These are phyloP conservation scores for Helianthus tuberosus DNA, from an alignment of 129 eudicot genomes.

Conservation along the genomic window DNA sequence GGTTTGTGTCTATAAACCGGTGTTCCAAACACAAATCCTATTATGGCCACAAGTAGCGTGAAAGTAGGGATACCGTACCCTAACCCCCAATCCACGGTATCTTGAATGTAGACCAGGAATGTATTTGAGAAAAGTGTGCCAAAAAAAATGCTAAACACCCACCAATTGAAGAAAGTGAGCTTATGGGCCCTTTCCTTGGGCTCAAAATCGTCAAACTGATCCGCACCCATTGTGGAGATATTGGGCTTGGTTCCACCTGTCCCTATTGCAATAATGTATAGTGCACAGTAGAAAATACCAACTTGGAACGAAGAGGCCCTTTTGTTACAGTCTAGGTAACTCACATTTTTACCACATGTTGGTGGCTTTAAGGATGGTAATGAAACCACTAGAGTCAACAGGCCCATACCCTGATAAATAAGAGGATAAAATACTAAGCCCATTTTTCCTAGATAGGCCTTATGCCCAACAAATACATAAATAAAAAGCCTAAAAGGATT, in stretches of 20 bases:
- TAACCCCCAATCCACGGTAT: slow-evolving; percentile 55
- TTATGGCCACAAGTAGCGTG: slow-evolving; percentile 47
- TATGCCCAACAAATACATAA: too few species aligned
- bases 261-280: slow-evolving; percentile 68
- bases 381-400: slow-evolving; percentile 59
- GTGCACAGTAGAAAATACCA: slow-evolving; percentile 55
- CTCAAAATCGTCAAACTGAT: slow-evolving; percentile 65
- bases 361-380: slow-evolving; percentile 52
- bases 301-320: slow-evolving; percentile 52
- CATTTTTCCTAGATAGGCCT: not conserved
- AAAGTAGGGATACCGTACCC: slow-evolving; percentile 68
- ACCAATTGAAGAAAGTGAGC: slow-evolving; percentile 80
- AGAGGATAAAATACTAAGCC: not conserved
- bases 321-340: slow-evolving; percentile 42
- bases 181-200: slow-evolving; percentile 61
- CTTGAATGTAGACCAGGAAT: slow-evolving; percentile 67
- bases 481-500: too few species aligned
- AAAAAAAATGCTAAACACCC: slow-evolving; percentile 73
- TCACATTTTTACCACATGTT: slow-evolving; percentile 44
- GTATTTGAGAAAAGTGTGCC: slow-evolving; percentile 65
- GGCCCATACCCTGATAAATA: slow-evolving; percentile 57
- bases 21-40: slow-evolving; percentile 53
- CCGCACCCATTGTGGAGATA: slow-evolving; percentile 79
- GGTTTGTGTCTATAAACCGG: slow-evolving; percentile 60
- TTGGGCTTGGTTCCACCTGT: slow-evolving; percentile 88